Evolutionary conservation across 768 basidiomycete species (phyloP), one percentile per base, ranked within the genome.

Genomic region (Auricularia sp.): DNA sequence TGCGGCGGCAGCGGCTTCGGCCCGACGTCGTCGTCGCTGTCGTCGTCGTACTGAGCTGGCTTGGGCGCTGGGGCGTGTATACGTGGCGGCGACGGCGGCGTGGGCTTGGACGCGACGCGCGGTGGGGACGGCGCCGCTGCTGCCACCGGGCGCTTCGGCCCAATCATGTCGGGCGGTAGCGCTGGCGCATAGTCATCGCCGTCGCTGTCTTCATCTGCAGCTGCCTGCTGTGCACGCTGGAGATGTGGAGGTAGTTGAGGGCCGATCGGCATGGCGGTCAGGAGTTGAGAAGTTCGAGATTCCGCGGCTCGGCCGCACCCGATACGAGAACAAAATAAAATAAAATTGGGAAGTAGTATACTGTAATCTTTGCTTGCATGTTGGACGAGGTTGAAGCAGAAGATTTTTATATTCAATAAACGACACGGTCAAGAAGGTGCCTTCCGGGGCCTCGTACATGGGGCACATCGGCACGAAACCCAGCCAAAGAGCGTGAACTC

Each of bases 11-110:
- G 77, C 0, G 92, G 93, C 72, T 80, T 82, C 0, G 96, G 96
- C 1, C 95, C 95, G 62, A 93, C 80, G 65, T 94, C 92, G 62
- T 88, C 87, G 66, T 91, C 89, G 62, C 81, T 81, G 63, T 87
- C 87, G 59, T 83, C 81, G 36, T 84, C 83, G 16, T 82, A 78
- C 16, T 64, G 66, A 21, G 34, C 47, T 51, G 47, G 42, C 12
- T 29, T 63, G 16, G 63, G 64, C 16, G 39, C 39, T 1, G 39
- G 39, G 8, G 39, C 39, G 39, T 42, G 39, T 42, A 42, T 42
- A 11, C 73, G 68, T 4, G 73, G 71, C 11, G 84, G 85, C 33
- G 84, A 70, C 1, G 86, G 73, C 8, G 89, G 83, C 1, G 86
- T 87, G 12, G 83, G 65, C 23, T 77, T 72, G 2, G 67, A 61